Conservation (phyloP, 2,329 filamentous ascomycete genomes). For the Ceratocystis eucalypticola region DNA sequence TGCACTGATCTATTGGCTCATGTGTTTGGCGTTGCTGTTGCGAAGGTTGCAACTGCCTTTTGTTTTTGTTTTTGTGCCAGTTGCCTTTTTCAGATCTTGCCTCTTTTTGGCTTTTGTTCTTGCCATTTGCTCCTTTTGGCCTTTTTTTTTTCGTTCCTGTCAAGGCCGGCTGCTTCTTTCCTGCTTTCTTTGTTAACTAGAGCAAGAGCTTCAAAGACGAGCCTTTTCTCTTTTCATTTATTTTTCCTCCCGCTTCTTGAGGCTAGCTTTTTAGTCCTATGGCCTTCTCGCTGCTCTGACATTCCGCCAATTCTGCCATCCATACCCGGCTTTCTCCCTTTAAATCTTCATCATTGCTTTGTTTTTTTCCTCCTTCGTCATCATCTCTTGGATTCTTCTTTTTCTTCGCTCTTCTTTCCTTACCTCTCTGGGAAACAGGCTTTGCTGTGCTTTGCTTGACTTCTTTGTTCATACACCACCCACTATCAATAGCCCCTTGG, state of each 20-base stretch:
- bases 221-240: background rate
- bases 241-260: background rate
- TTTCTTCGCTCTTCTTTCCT: background rate
- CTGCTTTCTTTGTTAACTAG: background rate
- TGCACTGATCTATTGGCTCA: background rate
- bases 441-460: background rate
- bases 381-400: background rate
- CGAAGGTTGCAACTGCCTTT: background rate
- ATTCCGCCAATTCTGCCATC: background rate
- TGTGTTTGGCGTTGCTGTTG: slow-evolving; percentile 1
- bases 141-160: background rate
- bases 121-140: background rate
- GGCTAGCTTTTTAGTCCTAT: background rate
- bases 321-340: background rate
- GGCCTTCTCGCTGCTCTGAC: background rate
- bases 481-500: background rate
- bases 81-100: slow-evolving; percentile 1
- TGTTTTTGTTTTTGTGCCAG: slow-evolving; percentile 4
- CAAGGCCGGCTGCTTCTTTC: background rate
- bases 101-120: background rate
- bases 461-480: background rate
- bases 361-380: background rate
- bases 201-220: background rate
- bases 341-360: slow-evolving; percentile 2
- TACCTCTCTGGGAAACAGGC: background rate